These are phyloP conservation scores for Talaromyces sp. DNA, from an alignment of 2,329 filamentous ascomycete species.

Conservation along the genomic window DNA sequence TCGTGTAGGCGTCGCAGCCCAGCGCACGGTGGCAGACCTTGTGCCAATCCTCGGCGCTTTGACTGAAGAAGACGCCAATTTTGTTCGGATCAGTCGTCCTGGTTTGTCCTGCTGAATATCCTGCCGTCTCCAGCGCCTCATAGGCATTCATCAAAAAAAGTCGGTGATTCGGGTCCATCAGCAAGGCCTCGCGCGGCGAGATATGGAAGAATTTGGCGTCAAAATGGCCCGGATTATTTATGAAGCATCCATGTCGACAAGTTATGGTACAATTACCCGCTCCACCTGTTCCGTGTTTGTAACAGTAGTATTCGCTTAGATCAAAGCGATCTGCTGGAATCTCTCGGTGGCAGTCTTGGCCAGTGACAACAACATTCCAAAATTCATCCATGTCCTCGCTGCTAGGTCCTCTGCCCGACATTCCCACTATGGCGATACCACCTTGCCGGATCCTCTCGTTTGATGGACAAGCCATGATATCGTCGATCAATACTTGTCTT, in stretches of 20 bases:
- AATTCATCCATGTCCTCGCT: not conserved
- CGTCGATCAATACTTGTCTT: not conserved
- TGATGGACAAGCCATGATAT: not conserved
- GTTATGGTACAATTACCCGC: not conserved
- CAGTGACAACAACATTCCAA: not conserved
- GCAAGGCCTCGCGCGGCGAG: slow-evolving; percentile 69
- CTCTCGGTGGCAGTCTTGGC: not conserved
- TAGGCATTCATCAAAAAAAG: slow-evolving; percentile 70
- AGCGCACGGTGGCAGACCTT: slow-evolving; percentile 63
- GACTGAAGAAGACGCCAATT: slow-evolving; percentile 69
- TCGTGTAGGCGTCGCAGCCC: slow-evolving; percentile 64
- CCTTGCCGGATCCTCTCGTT: not conserved
- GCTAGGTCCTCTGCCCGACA: not conserved
- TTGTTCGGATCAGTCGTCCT: slow-evolving; percentile 48
- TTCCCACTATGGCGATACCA: not conserved
- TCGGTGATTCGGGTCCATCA: slow-evolving; percentile 75
- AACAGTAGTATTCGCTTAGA: not conserved
- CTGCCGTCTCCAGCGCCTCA: not conserved
- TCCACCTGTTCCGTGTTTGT: not conserved
- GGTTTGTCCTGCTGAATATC: not conserved
- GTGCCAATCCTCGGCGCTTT: slow-evolving; percentile 61
- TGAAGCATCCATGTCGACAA: not conserved
- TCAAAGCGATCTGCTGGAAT: not conserved
- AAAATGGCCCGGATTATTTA: slow-evolving; percentile 29
- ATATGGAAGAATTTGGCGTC: slow-evolving; percentile 40